Evolutionary conservation across 176 grass and related monocot species (phyloP).

Genomic region (Typha latifolia): DNA sequence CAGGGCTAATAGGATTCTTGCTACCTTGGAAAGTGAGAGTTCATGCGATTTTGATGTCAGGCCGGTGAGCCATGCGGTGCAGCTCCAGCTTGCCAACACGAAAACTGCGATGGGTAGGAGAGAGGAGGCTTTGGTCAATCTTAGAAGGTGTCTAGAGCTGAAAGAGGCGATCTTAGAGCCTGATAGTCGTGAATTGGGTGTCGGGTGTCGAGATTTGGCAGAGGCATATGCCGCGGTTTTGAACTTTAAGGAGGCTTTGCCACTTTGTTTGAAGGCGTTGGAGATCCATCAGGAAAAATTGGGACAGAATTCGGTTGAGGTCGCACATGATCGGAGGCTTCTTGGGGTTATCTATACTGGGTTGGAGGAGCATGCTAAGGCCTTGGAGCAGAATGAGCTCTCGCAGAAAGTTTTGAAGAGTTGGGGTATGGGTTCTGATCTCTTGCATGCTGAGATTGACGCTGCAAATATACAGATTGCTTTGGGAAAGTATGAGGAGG

Average conservation of each 20-base stretch:
- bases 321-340: conserved; percentile 64
- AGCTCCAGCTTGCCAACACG: conserved; percentile 62
- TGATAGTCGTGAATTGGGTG: conserved; percentile 60
- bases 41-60: conserved; percentile 47
- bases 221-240: conserved; percentile 72
- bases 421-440: conserved; percentile 58
- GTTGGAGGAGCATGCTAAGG: conserved; percentile 66
- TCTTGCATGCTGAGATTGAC: conserved; percentile 62
- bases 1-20: conserved; percentile 47
- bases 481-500: conserved; percentile 65
- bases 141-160: conserved; percentile 63
- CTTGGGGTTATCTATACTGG: conserved; percentile 94
- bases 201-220: conserved; percentile 49
- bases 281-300: conserved; percentile 53
- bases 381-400: conserved; percentile 68
- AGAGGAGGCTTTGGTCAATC: conserved; percentile 69
- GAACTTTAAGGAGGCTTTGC: conserved; percentile 79
- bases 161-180: conserved; percentile 80
- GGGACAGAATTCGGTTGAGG: conserved; percentile 79
- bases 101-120: conserved; percentile 84
- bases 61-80: conserved; percentile 72
- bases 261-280: conserved; percentile 65
- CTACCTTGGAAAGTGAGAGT: conserved; percentile 7
- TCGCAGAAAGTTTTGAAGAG: conserved; percentile 71
- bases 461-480: conserved; percentile 79